phyloP scores from a whole-genome alignment of 2,329 filamentous ascomycete genomes.

The Alternaria sp. region DNA sequence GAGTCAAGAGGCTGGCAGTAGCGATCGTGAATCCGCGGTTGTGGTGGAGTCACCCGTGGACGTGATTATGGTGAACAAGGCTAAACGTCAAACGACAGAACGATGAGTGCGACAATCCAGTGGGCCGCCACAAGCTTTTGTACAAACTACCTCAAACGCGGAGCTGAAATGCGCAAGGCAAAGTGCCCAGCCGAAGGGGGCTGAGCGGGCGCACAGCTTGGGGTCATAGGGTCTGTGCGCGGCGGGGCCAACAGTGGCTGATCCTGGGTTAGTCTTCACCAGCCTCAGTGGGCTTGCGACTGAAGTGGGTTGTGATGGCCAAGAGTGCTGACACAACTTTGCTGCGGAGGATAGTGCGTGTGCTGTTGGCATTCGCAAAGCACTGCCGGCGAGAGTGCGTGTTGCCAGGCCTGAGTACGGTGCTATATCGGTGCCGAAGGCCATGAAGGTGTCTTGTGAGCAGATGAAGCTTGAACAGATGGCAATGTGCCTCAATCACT shows the following conservation, averaged over 20 bases:
- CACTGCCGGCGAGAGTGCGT: not conserved
- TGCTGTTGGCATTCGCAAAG: not conserved
- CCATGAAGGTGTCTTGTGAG: not conserved
- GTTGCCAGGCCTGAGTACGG: constrained; percentile 1
- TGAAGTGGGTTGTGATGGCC: not conserved
- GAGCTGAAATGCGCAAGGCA: constrained; percentile 18
- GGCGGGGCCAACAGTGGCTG: constrained; percentile 16
- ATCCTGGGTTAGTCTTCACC: constrained; percentile 18
- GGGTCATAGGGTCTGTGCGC: not conserved
- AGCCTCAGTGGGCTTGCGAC: constrained; percentile 32
- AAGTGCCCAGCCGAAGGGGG: constrained; percentile 18
- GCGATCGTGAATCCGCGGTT: constrained; percentile 1
- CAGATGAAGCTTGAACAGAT: not conserved
- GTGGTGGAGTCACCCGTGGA: not conserved
- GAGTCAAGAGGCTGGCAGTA: not conserved
- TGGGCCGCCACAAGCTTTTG: constrained; percentile 13
- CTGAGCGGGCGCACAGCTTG: constrained; percentile 18
- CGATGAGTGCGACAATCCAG: not conserved
- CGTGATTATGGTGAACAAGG: not conserved
- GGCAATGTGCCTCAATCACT: not conserved
- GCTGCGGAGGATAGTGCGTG: constrained; percentile 13
- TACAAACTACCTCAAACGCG: constrained; percentile 8
- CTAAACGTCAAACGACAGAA: not conserved
- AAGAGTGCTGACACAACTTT: constrained; percentile 20
- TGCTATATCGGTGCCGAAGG: not conserved